These are phyloP conservation scores for Dipteronia dyeriana DNA, from an alignment of 345 rosid genomes.

Conservation along the genomic window DNA sequence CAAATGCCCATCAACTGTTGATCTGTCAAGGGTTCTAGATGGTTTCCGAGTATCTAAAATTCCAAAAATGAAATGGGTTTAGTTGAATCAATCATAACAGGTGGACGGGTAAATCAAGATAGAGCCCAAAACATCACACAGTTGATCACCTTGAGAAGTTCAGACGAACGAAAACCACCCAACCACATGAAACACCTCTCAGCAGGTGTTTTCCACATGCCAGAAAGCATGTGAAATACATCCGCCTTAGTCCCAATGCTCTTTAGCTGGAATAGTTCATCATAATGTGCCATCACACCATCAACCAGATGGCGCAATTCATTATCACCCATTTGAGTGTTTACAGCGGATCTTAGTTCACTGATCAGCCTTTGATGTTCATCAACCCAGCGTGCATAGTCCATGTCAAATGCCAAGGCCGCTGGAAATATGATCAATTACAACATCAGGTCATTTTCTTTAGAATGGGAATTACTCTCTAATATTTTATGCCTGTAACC, in stretches of 20 bases:
- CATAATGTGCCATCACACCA: slow-evolving; percentile 77
- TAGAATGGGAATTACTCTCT: neutral
- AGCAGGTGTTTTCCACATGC: slow-evolving; percentile 95
- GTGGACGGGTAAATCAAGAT: neutral
- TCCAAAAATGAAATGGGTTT: neutral
- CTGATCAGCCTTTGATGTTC: slow-evolving; percentile 77
- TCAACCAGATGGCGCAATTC: slow-evolving; percentile 73
- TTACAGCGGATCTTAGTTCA: slow-evolving; percentile 72
- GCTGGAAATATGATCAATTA: slow-evolving; percentile 41
- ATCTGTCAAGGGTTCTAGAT: slow-evolving; percentile 86
- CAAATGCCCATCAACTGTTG: slow-evolving; percentile 93
- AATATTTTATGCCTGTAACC: neutral
- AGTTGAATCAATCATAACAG: neutral
- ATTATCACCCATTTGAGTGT: slow-evolving; percentile 58
- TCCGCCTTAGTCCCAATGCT: slow-evolving; percentile 74
- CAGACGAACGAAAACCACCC: slow-evolving; percentile 95
- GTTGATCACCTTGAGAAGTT: slow-evolving; percentile 69
- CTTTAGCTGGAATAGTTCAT: slow-evolving; percentile 72
- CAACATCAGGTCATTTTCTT: slow-evolving; percentile 1
- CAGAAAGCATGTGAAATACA: slow-evolving; percentile 94
- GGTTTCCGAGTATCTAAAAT: slow-evolving; percentile 75
- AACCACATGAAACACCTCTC: slow-evolving; percentile 98
- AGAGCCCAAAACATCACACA: neutral
- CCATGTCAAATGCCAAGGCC: slow-evolving; percentile 76
- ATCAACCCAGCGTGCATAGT: slow-evolving; percentile 83